Percentiles rank a stretch among this genome's conserved stretches.
Evolutionary conservation across 306 rosid species (phyloP).

Genomic region (Astragalus glycyphyllos): DNA sequence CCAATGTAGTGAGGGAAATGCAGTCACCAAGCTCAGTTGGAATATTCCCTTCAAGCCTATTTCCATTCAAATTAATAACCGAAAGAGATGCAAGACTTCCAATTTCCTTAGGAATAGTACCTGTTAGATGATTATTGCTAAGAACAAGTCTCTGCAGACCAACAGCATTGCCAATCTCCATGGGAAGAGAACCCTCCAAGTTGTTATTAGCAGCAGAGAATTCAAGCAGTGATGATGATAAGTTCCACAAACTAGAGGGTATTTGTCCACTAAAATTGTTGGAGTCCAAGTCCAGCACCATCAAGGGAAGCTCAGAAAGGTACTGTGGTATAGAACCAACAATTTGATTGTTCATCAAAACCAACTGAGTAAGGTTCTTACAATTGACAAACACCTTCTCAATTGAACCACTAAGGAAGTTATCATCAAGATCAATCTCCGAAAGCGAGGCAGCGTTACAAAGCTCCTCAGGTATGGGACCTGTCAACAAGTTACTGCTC

Average conservation of each 20-base stretch:
- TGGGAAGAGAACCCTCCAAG: conserved; percentile 71
- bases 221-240: conserved; percentile 62
- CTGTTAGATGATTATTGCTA: conserved; percentile 67
- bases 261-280: conserved; percentile 82
- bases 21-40: conserved; percentile 75
- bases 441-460: conserved; percentile 72
- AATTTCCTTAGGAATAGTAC: conserved; percentile 76
- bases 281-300: conserved; percentile 80
- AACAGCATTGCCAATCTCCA: conserved; percentile 75
- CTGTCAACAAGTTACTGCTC: conserved; percentile 74
- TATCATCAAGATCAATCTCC: conserved; percentile 79
- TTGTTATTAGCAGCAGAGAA: conserved; percentile 85
- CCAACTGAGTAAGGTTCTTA: conserved; percentile 71
- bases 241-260: conserved; percentile 71
- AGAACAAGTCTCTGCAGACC: conserved; percentile 75
- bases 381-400: conserved; percentile 67
- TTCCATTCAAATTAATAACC: conserved; percentile 78
- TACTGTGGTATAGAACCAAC: conserved; percentile 78
- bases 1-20: conserved; percentile 72
- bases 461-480: conserved; percentile 74
- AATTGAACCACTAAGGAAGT: conserved; percentile 69
- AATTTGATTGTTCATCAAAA: conserved; percentile 69
- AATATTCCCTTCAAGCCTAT: conserved; percentile 76
- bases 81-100: conserved; percentile 74
- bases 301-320: conserved; percentile 79